A percentile compares a stretch with the other conserved stretches of the same genome.
These are phyloP conservation scores for Decorospora gaudefroyi DNA, from an alignment of 2,329 filamentous ascomycete genomes.

Conservation along the genomic window DNA sequence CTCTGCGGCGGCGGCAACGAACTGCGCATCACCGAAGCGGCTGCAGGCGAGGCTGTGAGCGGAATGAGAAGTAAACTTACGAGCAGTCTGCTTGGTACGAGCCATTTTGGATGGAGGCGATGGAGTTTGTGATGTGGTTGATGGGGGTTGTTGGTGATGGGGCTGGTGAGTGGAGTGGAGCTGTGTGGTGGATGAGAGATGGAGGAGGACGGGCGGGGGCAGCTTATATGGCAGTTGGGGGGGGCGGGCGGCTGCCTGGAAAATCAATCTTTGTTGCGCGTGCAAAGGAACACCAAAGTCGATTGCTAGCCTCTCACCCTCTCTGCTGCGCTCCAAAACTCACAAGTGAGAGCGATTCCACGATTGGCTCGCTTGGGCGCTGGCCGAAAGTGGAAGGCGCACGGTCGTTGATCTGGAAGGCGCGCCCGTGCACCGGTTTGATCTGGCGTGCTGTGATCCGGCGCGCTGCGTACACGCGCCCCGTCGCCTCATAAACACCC, in stretches of 20 bases:
- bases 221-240: conserved; percentile 46
- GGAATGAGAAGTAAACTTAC: conserved; percentile 27
- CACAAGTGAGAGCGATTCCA: conserved; percentile 15
- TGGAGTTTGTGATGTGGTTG: conserved; percentile 31
- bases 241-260: conserved; percentile 44
- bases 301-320: conserved; percentile 27
- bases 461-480: conserved; percentile 27
- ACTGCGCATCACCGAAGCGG: conserved; percentile 18
- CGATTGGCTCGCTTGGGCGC: conserved; percentile 35
- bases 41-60: conserved; percentile 28
- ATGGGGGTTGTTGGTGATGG: conserved; percentile 25
- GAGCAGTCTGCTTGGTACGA: conserved; percentile 61
- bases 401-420: conserved; percentile 42
- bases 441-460: conserved; percentile 40
- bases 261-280: conserved; percentile 40
- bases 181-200: conserved; percentile 46
- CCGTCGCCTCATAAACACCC: conserved; percentile 34
- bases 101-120: conserved; percentile 50
- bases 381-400: conserved; percentile 33
- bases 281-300: conserved; percentile 33
- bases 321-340: conserved; percentile 29
- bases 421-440: conserved; percentile 40
- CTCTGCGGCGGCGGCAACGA: conserved; percentile 18
- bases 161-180: conserved; percentile 32
- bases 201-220: conserved; percentile 43